A percentile compares a stretch with the other conserved stretches of the same genome.
Evolutionary conservation across 1,284 basidiomycete species (phyloP).

Genomic region (Cryptococcus deneoformans): DNA sequence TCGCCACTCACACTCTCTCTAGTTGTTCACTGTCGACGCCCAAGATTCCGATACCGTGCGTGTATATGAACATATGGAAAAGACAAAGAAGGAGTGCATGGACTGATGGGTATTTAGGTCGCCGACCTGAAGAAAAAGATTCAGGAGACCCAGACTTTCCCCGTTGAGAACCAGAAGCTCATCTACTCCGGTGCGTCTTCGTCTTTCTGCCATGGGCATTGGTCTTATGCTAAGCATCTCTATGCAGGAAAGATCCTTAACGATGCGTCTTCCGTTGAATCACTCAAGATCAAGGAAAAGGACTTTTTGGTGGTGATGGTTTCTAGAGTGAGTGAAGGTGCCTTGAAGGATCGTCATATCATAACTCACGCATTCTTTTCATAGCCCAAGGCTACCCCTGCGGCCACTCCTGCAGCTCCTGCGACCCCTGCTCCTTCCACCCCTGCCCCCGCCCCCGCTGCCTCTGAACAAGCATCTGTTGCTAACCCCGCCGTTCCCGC

Average conservation of each 20-base stretch:
- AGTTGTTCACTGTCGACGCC: constrained; percentile 69
- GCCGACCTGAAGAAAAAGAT: constrained; percentile 84
- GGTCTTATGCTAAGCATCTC: neutral
- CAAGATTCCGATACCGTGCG: constrained; percentile 66
- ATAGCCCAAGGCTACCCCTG: constrained; percentile 49
- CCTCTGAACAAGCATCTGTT: constrained; percentile 34
- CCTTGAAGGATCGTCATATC: no score
- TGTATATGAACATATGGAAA: neutral
- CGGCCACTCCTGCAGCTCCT: constrained; percentile 44
- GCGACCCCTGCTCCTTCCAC: constrained; percentile 41
- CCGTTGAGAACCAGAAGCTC: constrained; percentile 84
- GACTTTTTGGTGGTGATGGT: constrained; percentile 99
- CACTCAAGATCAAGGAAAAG: constrained; percentile 95
- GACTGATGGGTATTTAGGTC: constrained; percentile 50
- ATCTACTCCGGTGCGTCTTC: constrained; percentile 77
- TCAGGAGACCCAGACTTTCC: constrained; percentile 59
- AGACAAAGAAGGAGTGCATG: neutral
- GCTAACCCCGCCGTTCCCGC: constrained; percentile 41
- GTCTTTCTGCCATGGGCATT: neutral
- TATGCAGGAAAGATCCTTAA: constrained; percentile 80
- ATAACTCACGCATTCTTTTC: neutral
- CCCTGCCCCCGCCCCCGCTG: constrained; percentile 36
- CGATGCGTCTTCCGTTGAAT: constrained; percentile 84
- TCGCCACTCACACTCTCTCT: neutral
- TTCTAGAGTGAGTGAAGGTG: constrained; percentile 66